These are phyloP conservation scores for Aspergillus fischeri DNA, from an alignment of 2,329 filamentous ascomycete species.

Conservation along the genomic window DNA sequence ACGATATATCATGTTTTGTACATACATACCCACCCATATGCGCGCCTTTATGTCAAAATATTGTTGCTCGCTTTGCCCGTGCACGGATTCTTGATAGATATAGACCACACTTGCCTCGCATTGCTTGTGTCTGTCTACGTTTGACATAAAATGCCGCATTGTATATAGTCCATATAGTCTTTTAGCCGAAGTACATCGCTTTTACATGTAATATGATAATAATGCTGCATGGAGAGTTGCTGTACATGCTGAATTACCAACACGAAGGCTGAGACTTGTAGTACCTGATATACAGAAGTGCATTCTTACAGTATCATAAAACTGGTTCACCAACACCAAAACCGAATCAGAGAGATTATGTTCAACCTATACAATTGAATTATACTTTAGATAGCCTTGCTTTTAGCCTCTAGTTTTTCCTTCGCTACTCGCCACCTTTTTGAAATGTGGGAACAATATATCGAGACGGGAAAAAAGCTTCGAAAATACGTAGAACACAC, in stretches of 20 bases:
- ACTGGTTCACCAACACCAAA: background rate
- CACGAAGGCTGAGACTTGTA: no score
- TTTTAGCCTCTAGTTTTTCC: background rate
- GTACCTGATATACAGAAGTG: background rate
- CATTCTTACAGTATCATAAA: conserved; percentile 29
- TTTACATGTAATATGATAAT: background rate
- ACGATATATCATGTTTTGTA: conserved; percentile 7
- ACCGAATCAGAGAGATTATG: background rate
- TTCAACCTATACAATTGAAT: conserved; percentile 4
- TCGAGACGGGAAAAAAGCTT: conserved; percentile 1
- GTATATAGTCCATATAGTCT: background rate
- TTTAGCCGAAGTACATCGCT: no score
- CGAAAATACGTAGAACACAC: background rate
- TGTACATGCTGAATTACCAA: no score
- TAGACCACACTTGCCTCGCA: background rate
- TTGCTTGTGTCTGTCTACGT: background rate
- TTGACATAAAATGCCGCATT: background rate
- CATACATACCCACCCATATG: conserved; percentile 10
- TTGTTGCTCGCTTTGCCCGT: background rate
- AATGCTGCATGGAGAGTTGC: no score
- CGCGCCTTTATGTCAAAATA: background rate
- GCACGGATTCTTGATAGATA: background rate
- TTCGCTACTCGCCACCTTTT: background rate
- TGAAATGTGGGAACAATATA: background rate
- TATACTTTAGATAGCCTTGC: background rate